Conservation (phyloP, 2,329 filamentous ascomycete species). For the Onygenales sp. region DNA sequence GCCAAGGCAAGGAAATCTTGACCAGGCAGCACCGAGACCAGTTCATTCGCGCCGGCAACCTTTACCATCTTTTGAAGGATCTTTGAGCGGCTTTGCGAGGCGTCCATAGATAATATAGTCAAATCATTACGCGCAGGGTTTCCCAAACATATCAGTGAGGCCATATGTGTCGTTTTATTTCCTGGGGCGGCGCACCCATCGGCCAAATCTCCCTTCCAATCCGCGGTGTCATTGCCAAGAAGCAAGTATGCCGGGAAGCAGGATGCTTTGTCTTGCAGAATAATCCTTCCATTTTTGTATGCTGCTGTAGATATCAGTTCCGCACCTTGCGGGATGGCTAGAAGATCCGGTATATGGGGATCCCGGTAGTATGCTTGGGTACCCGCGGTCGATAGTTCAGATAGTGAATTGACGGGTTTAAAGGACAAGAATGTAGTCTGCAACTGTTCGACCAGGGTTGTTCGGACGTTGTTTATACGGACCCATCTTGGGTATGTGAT, state of each 20-base stretch:
- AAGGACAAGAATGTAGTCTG: slow-evolving; percentile 62
- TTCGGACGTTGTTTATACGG: slow-evolving; percentile 70
- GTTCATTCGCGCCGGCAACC: slow-evolving; percentile 58
- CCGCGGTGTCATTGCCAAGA: slow-evolving; percentile 45
- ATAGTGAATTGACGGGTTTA: slow-evolving; percentile 45
- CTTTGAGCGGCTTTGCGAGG: slow-evolving; percentile 48
- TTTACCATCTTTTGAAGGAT: slow-evolving; percentile 79
- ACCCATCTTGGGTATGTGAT: slow-evolving; percentile 75
- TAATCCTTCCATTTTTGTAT: slow-evolving; percentile 68
- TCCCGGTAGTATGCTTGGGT: slow-evolving; percentile 60
- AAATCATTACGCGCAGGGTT: slow-evolving; percentile 16
- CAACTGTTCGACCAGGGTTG: slow-evolving; percentile 62
- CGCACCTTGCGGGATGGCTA: slow-evolving; percentile 63
- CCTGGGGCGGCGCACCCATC: slow-evolving; percentile 92
- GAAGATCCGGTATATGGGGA: slow-evolving; percentile 67
- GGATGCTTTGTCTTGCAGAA: slow-evolving; percentile 92
- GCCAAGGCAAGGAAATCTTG: slow-evolving; percentile 76
- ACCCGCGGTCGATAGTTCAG: slow-evolving; percentile 42
- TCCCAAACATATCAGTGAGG: slow-evolving; percentile 52
- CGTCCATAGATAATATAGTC: slow-evolving; percentile 42
- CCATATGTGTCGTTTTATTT: slow-evolving; percentile 93
- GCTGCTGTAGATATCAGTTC: slow-evolving; percentile 65
- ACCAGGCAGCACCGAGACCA: slow-evolving; percentile 60
- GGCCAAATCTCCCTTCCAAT: slow-evolving; percentile 58
- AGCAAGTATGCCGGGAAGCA: slow-evolving; percentile 92